Conservation (phyloP, 208 protist genomes). For the Trypanosoma platydactyli region DNA sequence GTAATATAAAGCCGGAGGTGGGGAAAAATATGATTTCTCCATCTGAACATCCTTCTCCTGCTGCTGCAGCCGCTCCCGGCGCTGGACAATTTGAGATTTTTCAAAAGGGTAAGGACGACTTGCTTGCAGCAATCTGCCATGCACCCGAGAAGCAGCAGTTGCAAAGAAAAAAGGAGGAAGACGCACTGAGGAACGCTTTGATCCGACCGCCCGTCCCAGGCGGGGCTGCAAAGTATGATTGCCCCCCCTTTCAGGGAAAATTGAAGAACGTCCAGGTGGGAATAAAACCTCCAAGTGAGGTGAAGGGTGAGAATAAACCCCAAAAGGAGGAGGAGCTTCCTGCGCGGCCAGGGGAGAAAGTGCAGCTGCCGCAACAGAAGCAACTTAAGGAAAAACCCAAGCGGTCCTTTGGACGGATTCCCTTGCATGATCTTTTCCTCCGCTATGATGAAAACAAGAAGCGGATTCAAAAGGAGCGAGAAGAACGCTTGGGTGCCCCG, state of each 20-base stretch:
- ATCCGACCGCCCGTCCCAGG: too few species aligned
- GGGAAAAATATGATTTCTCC: background rate
- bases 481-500: background rate
- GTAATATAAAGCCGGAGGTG: background rate
- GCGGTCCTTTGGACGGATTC: conserved; percentile 2
- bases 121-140: too few species aligned
- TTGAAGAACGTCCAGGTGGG: too few species aligned
- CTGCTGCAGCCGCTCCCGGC: background rate
- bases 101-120: conserved; percentile 18
- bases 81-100: conserved; percentile 9
- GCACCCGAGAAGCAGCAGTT: too few species aligned
- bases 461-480: conserved; percentile 26
- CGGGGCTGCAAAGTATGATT: too few species aligned
- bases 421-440: conserved; percentile 45
- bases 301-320: background rate
- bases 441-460: conserved; percentile 58
- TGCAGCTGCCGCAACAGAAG: background rate
- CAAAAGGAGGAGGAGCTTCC: background rate
- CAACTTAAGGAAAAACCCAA: background rate
- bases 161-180: too few species aligned
- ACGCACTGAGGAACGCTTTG: too few species aligned
- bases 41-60: background rate
- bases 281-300: too few species aligned
- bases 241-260: too few species aligned
- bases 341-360: background rate